These are phyloP conservation scores for Strobilomyces confusus DNA, from an alignment of 768 basidiomycete genomes.

Conservation along the genomic window DNA sequence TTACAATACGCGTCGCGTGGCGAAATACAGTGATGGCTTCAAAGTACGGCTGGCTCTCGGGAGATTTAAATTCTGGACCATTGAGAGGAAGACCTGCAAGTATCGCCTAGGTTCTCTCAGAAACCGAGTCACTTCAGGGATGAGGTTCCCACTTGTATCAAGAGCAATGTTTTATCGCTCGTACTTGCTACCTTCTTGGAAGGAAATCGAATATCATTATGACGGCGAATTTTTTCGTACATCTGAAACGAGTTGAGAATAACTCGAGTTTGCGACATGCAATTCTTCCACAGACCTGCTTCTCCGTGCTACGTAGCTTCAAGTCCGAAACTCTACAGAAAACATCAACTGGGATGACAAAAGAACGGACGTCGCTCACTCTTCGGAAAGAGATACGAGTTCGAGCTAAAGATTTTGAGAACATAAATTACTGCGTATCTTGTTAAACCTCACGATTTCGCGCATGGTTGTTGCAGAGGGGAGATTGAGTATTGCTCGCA, in stretches of 20 bases:
- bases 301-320: conserved; percentile 74
- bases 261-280: neutral
- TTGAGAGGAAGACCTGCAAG: conserved; percentile 69
- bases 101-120: conserved; percentile 49
- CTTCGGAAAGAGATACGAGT: conserved; percentile 58
- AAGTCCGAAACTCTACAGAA: conserved; percentile 56
- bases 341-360: conserved; percentile 1
- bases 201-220: conserved; percentile 78
- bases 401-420: conserved; percentile 48
- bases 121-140: neutral
- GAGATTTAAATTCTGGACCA: conserved; percentile 61
- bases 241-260: conserved; percentile 27
- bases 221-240: conserved; percentile 64
- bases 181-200: conserved; percentile 67
- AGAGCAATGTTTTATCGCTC: conserved; percentile 73
- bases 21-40: conserved; percentile 71
- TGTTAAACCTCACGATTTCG: conserved; percentile 54
- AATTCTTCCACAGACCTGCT: conserved; percentile 41
- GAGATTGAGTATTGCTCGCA: conserved; percentile 60
- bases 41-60: conserved; percentile 67
- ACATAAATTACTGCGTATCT: neutral
- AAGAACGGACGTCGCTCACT: conserved; percentile 40
- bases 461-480: conserved; percentile 51
- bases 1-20: conserved; percentile 70
- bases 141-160: conserved; percentile 59